These are phyloP conservation scores for Naematelia aurantialba DNA, from an alignment of 768 basidiomycete genomes.

Conservation along the genomic window DNA sequence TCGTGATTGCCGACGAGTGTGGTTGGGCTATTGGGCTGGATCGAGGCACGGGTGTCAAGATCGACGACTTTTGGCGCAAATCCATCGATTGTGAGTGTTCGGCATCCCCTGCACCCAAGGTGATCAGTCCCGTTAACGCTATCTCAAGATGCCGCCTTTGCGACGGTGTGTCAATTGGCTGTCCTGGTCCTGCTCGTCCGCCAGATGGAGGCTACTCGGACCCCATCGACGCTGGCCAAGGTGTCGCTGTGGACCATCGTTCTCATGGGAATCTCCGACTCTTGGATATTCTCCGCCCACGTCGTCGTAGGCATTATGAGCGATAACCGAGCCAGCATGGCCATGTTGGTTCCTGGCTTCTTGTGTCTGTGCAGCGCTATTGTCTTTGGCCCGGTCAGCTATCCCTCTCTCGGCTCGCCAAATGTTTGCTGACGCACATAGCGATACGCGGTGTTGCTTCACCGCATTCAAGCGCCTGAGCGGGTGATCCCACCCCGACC, in stretches of 20 bases:
- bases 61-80: constrained; percentile 65
- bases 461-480: constrained; percentile 69
- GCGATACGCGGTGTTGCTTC: constrained; percentile 79
- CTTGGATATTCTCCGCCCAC: constrained; percentile 80
- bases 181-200: constrained; percentile 67
- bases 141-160: constrained; percentile 65
- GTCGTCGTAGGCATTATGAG: constrained; percentile 82
- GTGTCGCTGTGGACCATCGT: constrained; percentile 81
- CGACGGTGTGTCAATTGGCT: constrained; percentile 63
- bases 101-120: neutral
- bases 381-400: constrained; percentile 73
- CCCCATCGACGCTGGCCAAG: constrained; percentile 71
- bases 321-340: constrained; percentile 74
- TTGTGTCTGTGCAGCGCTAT: constrained; percentile 69
- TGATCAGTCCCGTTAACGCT: constrained; percentile 10
- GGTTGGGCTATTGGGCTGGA: constrained; percentile 68
- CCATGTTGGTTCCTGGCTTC: constrained; percentile 79
- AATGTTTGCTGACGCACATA: constrained; percentile 44
- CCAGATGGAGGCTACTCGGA: constrained; percentile 70
- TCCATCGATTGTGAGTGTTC: constrained; percentile 60
- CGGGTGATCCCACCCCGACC: constrained; percentile 35
- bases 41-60: constrained; percentile 62
- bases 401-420: neutral
- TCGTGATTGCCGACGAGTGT: constrained; percentile 75
- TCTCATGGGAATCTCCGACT: constrained; percentile 71